Evolutionary conservation across 805 yeast species (phyloP), one percentile per base, ranked within the genome.

Genomic region (Saturnispora saitoi): DNA sequence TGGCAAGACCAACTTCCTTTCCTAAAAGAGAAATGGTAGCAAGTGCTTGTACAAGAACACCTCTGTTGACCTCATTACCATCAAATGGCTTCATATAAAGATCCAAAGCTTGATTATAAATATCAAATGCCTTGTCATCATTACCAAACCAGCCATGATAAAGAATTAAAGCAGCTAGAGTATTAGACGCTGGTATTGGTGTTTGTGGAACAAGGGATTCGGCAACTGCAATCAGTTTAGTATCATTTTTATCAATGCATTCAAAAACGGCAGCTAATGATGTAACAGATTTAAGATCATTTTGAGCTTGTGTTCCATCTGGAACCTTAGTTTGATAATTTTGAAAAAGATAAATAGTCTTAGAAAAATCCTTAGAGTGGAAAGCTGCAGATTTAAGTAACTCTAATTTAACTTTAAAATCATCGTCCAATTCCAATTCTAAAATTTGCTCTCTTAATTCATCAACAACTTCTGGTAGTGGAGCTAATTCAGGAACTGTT

Each of bases 1-100:
- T 57, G 1, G 70, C 70, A 28, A 67, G 45, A 22, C 63, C 66
- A 6, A 67, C 38, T 39, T 67, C 69, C 3, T 53, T 45, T 2
- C 52, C 53, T 3, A 58, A 43, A 6, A 67, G 45, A 8, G 60
- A 48, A 10, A 61, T 51, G 15, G 63, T 47, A 4, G 61, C 50
- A 41, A 67, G 53, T 7, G 66, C 53, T 42, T 62, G 56, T 7
- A 63, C 54, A 11, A 64, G 40, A 40, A 45, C 48, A 4, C 62
- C 61, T 34, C 65, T 47, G 42, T 58, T 44, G 15, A 36, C 24
- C 42, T 45, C 43, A 22, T 55, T 49, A 4, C 50, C 52, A 20
- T 53, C 57, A 15, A 45, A 49, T 28, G 58, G 60, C 8, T 56
- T 37, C 44, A 54, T 34, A 54, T 42, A 56, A 6, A 56, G 17